Percentiles rank a stretch among this genome's conserved stretches.
Conservation (phyloP, 2,329 filamentous ascomycete species). For the Didymellaceae sp. region DNA sequence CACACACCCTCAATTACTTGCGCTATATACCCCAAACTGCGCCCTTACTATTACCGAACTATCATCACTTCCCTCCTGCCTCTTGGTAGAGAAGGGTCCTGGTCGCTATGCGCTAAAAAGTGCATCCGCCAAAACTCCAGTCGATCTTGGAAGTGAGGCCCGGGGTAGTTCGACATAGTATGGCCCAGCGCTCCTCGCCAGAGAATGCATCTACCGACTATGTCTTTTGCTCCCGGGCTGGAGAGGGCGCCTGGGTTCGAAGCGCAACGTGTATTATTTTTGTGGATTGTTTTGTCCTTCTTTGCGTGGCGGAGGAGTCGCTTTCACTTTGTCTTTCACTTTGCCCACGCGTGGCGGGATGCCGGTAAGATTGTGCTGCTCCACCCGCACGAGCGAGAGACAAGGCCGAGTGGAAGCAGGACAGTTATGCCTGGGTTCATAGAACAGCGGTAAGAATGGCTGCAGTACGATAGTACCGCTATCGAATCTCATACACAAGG, state of each 20-base stretch:
- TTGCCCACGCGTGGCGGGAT: not conserved
- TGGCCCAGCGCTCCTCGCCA: constrained; percentile 12
- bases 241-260: not conserved
- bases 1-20: not conserved
- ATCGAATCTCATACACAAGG: too few species aligned
- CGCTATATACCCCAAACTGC: not conserved
- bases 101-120: constrained; percentile 8
- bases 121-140: not conserved
- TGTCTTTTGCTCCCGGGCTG: not conserved
- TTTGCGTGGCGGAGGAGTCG: not conserved
- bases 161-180: not conserved
- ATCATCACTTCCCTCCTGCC: constrained; percentile 3
- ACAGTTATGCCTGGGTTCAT: too few species aligned
- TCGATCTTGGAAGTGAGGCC: not conserved
- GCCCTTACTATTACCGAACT: not conserved
- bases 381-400: too few species aligned
- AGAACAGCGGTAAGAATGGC: too few species aligned
- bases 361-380: not conserved
- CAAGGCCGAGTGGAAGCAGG: too few species aligned
- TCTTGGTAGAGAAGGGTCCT: constrained; percentile 1
- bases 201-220: constrained; percentile 7
- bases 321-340: constrained; percentile 1
- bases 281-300: not conserved
- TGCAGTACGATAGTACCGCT: too few species aligned
- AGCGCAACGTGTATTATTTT: not conserved